Evolutionary conservation across 805 yeast genomes (phyloP), one percentile per base, ranked within the genome.

Genomic region (Saccharomycopsis sp.): DNA sequence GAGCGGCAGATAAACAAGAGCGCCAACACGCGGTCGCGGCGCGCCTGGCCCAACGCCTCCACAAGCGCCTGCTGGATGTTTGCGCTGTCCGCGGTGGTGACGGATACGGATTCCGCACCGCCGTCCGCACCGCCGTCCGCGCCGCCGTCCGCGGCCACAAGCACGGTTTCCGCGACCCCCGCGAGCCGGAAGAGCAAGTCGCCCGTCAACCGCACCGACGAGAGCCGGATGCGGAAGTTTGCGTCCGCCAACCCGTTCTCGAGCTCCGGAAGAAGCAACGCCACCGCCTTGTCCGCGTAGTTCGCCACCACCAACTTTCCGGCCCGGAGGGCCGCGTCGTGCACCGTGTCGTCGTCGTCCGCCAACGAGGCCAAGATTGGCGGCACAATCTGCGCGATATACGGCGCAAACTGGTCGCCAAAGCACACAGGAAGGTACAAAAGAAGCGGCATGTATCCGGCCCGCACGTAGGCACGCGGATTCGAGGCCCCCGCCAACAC

Each of bases 161-260:
- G 29, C 66, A 79, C 82, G 68, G 83, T 87, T 63, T 91, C 90
- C 40, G 86, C 80, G 61, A 91, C 83, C 70, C 98, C 99, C 50
- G 96, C 87, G 64, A 94, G 85, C 75, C 92, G 96, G 85, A 89
- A 91, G 65, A 94, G 76, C 67, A 94, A 77, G 64, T 94, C 99
- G 64, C 99, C 98, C 3, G 97, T 86, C 63, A 94, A 87, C 73
- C 91, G 97, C 50, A 94, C 95, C 40, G 97, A 91, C 1, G 97
- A 88, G 59, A 91, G 77, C 71, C 99, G 83, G 67, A 94, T 94
- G 68, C 97, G 84, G 71, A 87, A 82, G 67, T 83, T 88, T 60
- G 79, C 73, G 71, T 90, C 96, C 54, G 90, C 82, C 69, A 94
- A 76, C 48, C 99, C 99, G 56, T 75, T 77, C 71, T 94, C 98